Percentiles rank a stretch among this genome's conserved stretches.
phyloP scores from a whole-genome alignment of 208 protist species.

The Trypanosoma lewisi region DNA sequence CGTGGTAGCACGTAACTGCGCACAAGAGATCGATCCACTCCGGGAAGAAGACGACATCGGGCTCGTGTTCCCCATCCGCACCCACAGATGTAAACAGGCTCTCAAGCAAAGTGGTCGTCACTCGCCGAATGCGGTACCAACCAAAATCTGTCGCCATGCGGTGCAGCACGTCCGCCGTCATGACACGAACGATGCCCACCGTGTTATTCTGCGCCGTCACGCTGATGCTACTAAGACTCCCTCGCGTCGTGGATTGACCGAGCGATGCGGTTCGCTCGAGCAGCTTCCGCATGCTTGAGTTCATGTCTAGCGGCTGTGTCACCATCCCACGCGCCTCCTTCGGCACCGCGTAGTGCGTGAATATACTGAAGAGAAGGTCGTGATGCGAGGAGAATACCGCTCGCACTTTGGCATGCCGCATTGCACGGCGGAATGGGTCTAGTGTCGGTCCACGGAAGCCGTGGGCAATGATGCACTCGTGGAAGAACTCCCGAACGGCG shows the following conservation, averaged over 20 bases:
- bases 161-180: constrained; percentile 39
- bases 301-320: not conserved
- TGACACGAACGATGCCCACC: constrained; percentile 65
- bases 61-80: constrained; percentile 45
- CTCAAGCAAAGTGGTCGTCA: constrained; percentile 28
- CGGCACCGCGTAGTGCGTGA: constrained; percentile 42
- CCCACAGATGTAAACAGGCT: constrained; percentile 40
- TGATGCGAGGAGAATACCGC: constrained; percentile 34
- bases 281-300: not conserved
- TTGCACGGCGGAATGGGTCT: constrained; percentile 24
- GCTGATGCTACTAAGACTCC: not conserved
- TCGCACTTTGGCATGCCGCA: constrained; percentile 17
- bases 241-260: too few relatives aligned
- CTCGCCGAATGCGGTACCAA: constrained; percentile 36
- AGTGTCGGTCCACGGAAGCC: constrained; percentile 40
- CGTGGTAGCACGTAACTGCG: constrained; percentile 41
- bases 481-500: constrained; percentile 43
- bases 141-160: constrained; percentile 48
- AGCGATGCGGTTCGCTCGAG: too few relatives aligned
- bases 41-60: constrained; percentile 54
- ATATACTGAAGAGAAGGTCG: constrained; percentile 45
- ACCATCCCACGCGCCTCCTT: constrained; percentile 59
- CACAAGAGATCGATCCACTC: constrained; percentile 73
- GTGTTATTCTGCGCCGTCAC: constrained; percentile 8
- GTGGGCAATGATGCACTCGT: constrained; percentile 43